Evolutionary conservation across 192 early-diverging fungal species (phyloP), one percentile per base, ranked within the genome.

Genomic region (Endogone sp.): DNA sequence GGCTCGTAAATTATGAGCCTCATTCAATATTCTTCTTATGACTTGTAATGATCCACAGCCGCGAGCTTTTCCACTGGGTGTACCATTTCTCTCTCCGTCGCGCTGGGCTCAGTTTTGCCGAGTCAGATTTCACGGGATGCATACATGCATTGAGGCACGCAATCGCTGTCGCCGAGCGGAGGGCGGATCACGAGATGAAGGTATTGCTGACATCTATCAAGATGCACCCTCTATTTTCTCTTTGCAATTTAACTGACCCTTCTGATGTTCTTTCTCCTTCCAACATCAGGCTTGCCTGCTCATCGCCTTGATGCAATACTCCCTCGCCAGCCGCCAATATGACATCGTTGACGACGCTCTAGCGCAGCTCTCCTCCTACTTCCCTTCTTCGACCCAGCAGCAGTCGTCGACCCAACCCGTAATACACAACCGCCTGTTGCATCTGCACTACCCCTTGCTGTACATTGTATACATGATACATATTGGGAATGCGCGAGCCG

Each of bases 131-230:
- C 21, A 32, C 37, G 64, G 64, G 55, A 58, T 71, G 70, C 59
- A 62, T 58, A 25, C 29, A 56, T 23, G 24, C 60, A 30, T 59
- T 71, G 28, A 67, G 66, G 20, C 63, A 71, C 26, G 70, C 70
- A 37, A 65, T 60, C 26, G 29, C 31, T 25, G 60, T 66, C 37
- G 70, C 70, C 21, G 65, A 71, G 37, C 70, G 66, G 31, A 55
- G 64, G 59, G 70, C 63, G 3, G 70, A 71, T 32, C 29, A 60
- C 16, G 70, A 71, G 27, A 71, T 71, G 70, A 71, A 71, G 65
- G 69, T 70, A 49, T 55, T 23, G 29, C 31, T 63, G 6, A 63
- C 0, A 16, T n/a, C n/a, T n/a, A 16, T 0, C 37, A 0, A 49
- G 16, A 49, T 49, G 16, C 37, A 49, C 16, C 37, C 37, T 49